These are phyloP conservation scores for Endogone sp. DNA, from an alignment of 192 early-diverging fungal species.

Conservation along the genomic window DNA sequence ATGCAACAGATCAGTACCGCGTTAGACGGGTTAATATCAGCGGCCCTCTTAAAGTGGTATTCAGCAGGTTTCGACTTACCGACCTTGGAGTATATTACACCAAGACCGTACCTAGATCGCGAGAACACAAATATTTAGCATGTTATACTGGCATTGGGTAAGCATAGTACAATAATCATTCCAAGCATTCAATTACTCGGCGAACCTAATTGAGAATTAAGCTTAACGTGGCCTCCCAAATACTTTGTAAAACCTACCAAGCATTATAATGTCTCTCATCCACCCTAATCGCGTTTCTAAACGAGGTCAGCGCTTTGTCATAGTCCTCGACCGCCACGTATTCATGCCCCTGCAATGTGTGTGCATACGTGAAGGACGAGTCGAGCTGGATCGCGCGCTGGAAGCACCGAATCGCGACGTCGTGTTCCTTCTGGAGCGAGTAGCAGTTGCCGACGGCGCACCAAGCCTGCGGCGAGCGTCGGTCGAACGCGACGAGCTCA, in stretches of 20 bases:
- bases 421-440: conserved; percentile 72
- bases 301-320: conserved; percentile 70
- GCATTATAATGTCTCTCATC: conserved; percentile 81
- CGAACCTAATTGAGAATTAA: too few relatives aligned
- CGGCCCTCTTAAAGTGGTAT: conserved; percentile 67
- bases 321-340: conserved; percentile 68
- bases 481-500: conserved; percentile 61
- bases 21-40: conserved; percentile 69
- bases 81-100: conserved; percentile 61
- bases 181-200: too few relatives aligned
- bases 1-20: conserved; percentile 67
- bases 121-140: neutral
- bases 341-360: conserved; percentile 85
- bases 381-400: conserved; percentile 70
- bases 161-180: too few relatives aligned
- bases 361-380: conserved; percentile 66
- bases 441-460: conserved; percentile 68
- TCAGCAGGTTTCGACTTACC: conserved; percentile 73
- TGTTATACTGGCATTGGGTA: too few relatives aligned
- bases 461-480: conserved; percentile 79
- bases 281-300: conserved; percentile 64
- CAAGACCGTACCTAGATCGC: conserved; percentile 69
- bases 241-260: conserved; percentile 60
- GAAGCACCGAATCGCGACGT: conserved; percentile 73
- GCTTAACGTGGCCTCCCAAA: too few relatives aligned